Evolutionary conservation across 2,329 filamentous ascomycete species (phyloP), one percentile per base, ranked within the genome.

Genomic region (Hymenoscyphus linearis): DNA sequence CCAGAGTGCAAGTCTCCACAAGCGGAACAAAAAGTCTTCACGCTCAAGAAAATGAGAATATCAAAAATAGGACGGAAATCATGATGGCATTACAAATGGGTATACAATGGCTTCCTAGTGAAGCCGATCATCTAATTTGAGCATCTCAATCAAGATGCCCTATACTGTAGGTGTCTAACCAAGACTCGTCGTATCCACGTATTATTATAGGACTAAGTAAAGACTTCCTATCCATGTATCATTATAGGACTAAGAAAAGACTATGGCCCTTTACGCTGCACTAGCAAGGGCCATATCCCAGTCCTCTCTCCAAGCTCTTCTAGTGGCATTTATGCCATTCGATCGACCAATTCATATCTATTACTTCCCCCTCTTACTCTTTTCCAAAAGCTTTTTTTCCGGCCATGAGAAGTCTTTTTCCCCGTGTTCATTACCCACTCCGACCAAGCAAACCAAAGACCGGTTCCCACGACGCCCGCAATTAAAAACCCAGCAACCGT

Each of bases 401-500:
- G 57, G 0, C 65, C 62, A 22, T 56, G 52, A 27, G 57, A 65
- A 2, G 66, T 60, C 22, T n/a, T 52, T 34, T 60, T 50, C 26
- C 59, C 60, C 7, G 56, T 52, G 9, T 57, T 64, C 64, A 67
- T 66, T 16, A 72, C 59, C 65, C 67, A 70, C 52, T 63, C 66
- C 34, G 62, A 68, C 71, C 71, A 73, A 16, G 60, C 44, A 54
- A 62, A 69, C 71, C 71, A 73, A 2, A 72, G 27, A 27, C 54
- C 52, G 2, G 55, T 61, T 9, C 69, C 69, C 3, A 73, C 63
- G 2, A 72, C 64, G 9, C 64, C 70, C 2, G 70, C 71, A 10
- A 74, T 55, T 2, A 68, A 64, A 54, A 75, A 72, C 12, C 73
- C 74, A 9, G 63, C n/a, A 4, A 75, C 63, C 0, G 74, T 76